Evolutionary conservation across 805 yeast species (phyloP), one percentile per base, ranked within the genome.

Genomic region (Dipodascus geniculatus): DNA sequence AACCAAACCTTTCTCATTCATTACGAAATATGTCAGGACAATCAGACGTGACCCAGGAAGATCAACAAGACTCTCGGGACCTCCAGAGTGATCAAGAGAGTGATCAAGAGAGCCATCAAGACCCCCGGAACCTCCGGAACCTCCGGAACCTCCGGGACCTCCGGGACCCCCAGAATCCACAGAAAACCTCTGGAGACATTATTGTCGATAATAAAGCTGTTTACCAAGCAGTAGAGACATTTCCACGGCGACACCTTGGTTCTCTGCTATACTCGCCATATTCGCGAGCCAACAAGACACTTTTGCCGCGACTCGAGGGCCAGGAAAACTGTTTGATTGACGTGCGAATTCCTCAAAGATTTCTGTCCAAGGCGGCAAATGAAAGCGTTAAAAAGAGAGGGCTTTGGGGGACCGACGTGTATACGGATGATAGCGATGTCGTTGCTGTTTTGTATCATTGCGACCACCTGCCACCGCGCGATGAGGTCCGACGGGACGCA

Each of bases 341-440:
- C 58, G 69, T 84, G 24, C 74, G 79, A 54, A 73, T 84, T 14
- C 80, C 87, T n/a, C 64, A 65, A 53, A 56, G 71, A 47, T 74
- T 69, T 59, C 64, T 77, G 49, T 53, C 59, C 16, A 62, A 68
- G 4, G 69, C 72, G 47, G 62, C 68, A 38, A 72, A 72, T 51
- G 54, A 58, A 4, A 72, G 70, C 28, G 73, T 79, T 51, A 72
- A 70, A 14, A 62, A 60, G 35, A 78, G 83, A 28, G 71, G 80
- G 51, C 75, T 90, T 1, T 91, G 98, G 98, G 99, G 99, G 1
- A 78, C 90, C 1, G 96, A 90, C 48, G 73, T 93, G 0, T 93
- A 91, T 68, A 87, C 97, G 0, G 98, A 93, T 67, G 99, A 91
- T 66, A 85, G 96, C 0, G 96, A 91, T 66, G 71, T 90, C 1